A percentile compares a stretch with the other conserved stretches of the same genome.
phyloP scores from a whole-genome alignment of 106 monocot genomes.

The Posidonia australis region DNA sequence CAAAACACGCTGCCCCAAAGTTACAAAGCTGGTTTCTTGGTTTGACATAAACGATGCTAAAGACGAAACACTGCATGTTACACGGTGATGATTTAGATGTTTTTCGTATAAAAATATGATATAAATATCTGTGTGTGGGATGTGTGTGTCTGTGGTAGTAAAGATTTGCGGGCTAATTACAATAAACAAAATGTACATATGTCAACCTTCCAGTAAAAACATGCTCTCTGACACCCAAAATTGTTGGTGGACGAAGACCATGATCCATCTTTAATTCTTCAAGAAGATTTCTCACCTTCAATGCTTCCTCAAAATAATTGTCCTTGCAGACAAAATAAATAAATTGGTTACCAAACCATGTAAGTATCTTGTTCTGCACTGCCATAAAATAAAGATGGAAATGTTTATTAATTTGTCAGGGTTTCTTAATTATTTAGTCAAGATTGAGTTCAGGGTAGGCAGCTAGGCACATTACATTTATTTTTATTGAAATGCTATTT shows the following conservation, averaged over 20 bases:
- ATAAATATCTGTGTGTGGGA: too few relatives aligned
- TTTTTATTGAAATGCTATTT: too few relatives aligned
- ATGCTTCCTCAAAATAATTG: constrained; percentile 90
- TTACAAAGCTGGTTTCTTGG: constrained; percentile 94
- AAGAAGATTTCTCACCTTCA: constrained; percentile 90
- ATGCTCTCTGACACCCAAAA: constrained; percentile 76
- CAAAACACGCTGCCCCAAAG: constrained; percentile 85
- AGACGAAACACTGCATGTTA: constrained; percentile 65
- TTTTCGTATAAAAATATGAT: background rate
- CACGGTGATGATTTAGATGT: background rate
- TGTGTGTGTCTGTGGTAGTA: too few relatives aligned
- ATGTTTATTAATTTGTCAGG: too few relatives aligned
- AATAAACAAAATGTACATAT: background rate
- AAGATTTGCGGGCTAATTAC: background rate
- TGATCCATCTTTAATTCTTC: constrained; percentile 59
- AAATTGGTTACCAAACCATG: background rate
- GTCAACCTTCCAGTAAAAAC: constrained; percentile 88
- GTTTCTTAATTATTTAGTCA: too few relatives aligned
- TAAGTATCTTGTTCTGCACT: background rate
- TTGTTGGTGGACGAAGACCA: constrained; percentile 56
- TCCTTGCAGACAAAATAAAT: constrained; percentile 27
- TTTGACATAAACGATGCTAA: constrained; percentile 88
- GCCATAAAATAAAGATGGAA: too few relatives aligned
- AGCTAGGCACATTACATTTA: too few relatives aligned
- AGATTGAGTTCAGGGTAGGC: too few relatives aligned